Evolutionary conservation across 2,329 filamentous ascomycete species (phyloP), one percentile per base, ranked within the genome.

Genomic region (Pseudocercospora fuligena): DNA sequence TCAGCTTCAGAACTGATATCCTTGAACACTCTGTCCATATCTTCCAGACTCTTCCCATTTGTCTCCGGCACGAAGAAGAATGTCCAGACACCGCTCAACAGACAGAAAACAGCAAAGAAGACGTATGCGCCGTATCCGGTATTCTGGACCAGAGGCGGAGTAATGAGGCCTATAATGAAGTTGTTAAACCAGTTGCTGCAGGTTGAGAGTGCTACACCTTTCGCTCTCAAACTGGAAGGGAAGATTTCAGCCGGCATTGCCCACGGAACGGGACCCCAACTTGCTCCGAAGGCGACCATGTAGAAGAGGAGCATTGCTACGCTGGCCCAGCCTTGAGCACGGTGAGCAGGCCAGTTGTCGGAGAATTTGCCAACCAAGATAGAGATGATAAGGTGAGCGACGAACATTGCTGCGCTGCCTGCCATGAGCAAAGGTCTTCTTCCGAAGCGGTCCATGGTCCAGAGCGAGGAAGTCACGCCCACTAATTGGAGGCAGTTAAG

Each of bases 61-160:
- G 87, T 89, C 73, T 89, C 87, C 0, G 86, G 87, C 0, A 87
- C 82, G 66, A 85, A 85, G 63, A 83, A 82, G 70, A 77, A 86
- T 0, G 84, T 83, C 82, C 85, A 89, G 5, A 83, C 65, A 7
- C 82, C 76, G 0, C 83, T 82, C 4, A 87, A 74, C 1, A 84
- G 72, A 66, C 83, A 85, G 67, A 87, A 87, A 2, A 81, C 79
- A 0, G 83, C 86, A 68, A 89, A 90, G 79, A 90, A 89, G 54
- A 87, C 78, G 71, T 89, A 89, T 0, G 85, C 82, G 62, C 85
- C 85, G 78, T 83, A 88, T 14, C 81, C 81, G 6, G 87, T 87
- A 67, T 88, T 88, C 60, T 75, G 67, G 2, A 78, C 70, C 33
- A 78, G 61, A 0, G 74, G 75, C 14, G 77, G 76, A 0, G 75